Evolutionary conservation across 108 stramenopile species (phyloP), one percentile per base, ranked within the genome.

Genomic region (Skeletonema costatum): DNA sequence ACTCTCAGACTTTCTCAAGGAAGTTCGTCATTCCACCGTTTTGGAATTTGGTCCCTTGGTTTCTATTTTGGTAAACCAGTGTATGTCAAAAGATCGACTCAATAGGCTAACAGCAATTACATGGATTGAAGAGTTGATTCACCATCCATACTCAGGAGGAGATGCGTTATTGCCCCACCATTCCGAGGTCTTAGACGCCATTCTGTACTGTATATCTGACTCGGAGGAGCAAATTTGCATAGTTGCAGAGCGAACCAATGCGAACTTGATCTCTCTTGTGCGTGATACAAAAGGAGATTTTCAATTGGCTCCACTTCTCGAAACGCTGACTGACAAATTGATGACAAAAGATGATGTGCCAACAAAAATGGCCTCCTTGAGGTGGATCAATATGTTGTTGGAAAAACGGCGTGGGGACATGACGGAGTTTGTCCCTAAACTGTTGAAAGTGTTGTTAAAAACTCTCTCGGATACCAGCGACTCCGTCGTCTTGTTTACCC

Each of bases 361-460:
- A 3, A 98, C 98, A 29, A 96, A 98, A 69, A 93, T 98, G 91
- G 95, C 96, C 29, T 78, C 88, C 0, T 67, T 99, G 73, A 78
- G 88, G 50, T 99, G 99, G 99, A 96, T 99, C 80, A 95, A 97
- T 64, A 98, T 99, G 99, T 83, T 99, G 68, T 87, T 98, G 69
- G 97, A 98, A 75, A 98, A 98, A 86, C 84, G 88, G 71, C 88
- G 88, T 46, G 72, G 74, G 4, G 97, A 97, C 67, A 98, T 99
- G 97, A 93, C 93, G 42, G 86, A 87, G 30, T 96, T 86, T 75
- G 87, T 98, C 32, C 80, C 92, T 42, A 86, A 92, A 16, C 75
- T 99, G 48, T 69, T 98, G 46, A 96, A 95, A 7, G 93, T 97
- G 14, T 85, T 99, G 13, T 85, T 99, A 50, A 87, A 96, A 46